Conservation (phyloP, 768 basidiomycete species). For the Rhodotorula kratochvilovae region DNA sequence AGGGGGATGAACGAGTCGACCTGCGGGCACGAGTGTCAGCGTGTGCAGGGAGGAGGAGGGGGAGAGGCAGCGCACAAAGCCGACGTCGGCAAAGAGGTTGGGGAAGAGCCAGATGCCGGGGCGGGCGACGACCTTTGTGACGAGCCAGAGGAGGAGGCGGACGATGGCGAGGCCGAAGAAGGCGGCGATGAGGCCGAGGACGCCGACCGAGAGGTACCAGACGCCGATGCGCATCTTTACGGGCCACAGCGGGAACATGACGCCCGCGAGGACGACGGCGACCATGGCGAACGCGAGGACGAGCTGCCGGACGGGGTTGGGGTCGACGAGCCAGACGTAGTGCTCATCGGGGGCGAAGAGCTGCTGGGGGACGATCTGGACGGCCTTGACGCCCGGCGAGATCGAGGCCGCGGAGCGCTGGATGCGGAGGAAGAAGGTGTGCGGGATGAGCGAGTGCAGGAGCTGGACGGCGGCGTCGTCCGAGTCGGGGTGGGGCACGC, state of each 20-base stretch:
- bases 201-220: conserved; percentile 85
- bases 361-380: conserved; percentile 70
- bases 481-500: conserved; percentile 53
- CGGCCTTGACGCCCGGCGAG: conserved; percentile 52
- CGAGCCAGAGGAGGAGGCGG: conserved; percentile 85
- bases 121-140: conserved; percentile 75
- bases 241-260: conserved; percentile 99
- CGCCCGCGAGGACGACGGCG: conserved; percentile 83
- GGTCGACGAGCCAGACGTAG: conserved; percentile 96
- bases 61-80: conserved; percentile 68
- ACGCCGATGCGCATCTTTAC: conserved; percentile 85
- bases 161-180: conserved; percentile 89
- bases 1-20: conserved; percentile 94
- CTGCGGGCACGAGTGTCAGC: conserved; percentile 64
- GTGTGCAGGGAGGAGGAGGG: conserved; percentile 50
- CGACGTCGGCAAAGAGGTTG: conserved; percentile 93
- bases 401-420: conserved; percentile 59
- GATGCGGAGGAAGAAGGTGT: conserved; percentile 87
- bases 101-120: conserved; percentile 99
- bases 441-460: conserved; percentile 67
- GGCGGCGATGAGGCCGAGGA: conserved; percentile 78
- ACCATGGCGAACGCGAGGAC: conserved; percentile 88
- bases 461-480: conserved; percentile 70
- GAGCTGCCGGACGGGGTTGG: conserved; percentile 87
- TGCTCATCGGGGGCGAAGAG: conserved; percentile 78